Evolutionary conservation across 208 protist species (phyloP).

Genomic region (Leptomonas seymouri): DNA sequence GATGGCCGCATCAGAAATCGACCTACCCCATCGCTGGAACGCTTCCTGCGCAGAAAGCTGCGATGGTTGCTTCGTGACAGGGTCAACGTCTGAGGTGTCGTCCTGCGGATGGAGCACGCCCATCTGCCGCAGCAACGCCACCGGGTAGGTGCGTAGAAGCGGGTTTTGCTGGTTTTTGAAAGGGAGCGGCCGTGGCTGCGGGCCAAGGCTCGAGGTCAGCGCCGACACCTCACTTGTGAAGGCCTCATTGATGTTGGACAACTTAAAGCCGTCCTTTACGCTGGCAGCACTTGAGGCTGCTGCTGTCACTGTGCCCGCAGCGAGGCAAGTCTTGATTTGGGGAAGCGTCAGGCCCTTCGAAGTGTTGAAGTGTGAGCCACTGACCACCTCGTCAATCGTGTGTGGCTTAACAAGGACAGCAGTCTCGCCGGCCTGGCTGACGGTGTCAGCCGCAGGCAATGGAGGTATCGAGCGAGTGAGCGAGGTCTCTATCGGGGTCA

Average conservation of each 20-base stretch:
- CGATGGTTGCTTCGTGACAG: conserved; percentile 17
- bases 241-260: not conserved
- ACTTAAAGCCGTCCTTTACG: not conserved
- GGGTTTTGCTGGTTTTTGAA: conserved; percentile 29
- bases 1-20: not conserved
- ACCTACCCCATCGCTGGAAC: conserved; percentile 27
- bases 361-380: conserved; percentile 1
- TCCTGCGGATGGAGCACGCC: conserved; percentile 38
- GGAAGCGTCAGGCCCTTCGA: conserved; percentile 4
- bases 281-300: not conserved
- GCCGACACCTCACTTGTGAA: not conserved
- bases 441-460: not conserved
- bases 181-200: conserved; percentile 10
- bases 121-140: conserved; percentile 44
- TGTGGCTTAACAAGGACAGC: conserved; percentile 16
- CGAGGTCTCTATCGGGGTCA: not conserved
- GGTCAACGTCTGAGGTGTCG: conserved; percentile 28
- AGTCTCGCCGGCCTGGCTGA: conserved; percentile 3
- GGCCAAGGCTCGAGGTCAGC: conserved; percentile 11
- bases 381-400: conserved; percentile 24
- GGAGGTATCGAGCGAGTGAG: not conserved
- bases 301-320: not conserved
- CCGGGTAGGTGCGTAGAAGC: conserved; percentile 45
- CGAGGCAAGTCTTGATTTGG: not conserved
- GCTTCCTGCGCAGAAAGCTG: conserved; percentile 38